Base-by-base conservation (phyloP, 306 rosid species). In the barrel medic (Medicago truncatula) region DNA sequence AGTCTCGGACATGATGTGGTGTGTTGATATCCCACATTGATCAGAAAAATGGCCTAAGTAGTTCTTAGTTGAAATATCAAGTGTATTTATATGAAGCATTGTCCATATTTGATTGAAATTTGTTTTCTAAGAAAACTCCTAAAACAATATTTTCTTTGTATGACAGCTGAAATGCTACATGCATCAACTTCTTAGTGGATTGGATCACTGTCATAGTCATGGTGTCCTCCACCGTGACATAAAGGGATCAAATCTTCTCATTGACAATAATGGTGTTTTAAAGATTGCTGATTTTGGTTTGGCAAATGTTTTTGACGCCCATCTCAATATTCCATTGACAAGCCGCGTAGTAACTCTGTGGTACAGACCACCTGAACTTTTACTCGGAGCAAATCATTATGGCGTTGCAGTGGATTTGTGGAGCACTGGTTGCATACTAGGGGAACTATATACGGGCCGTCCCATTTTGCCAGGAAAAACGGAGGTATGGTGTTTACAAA, bases 391-490 rank as follows among this genome's bases (percentile, higher is more conserved):
- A 64, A 85, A 97, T 44, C 90, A 85, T 65, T 95, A 95, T 73
- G 97, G 96, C 47, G 99, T 92, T 71, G 99, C 90, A 5, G 99
- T 95, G 63, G 99, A 95, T 84, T 82, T 95, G 67, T 95, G 99
- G 99, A 95, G 99, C 46, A 41, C 88, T 17, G 99, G 99, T 83
- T 95, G 99, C 88, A 90, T 95, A 81, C 83, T 95, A n/a, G 99
- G 97, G 39, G 99, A 95, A 84, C 82, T 95, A 40, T 92, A 89
- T 79, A 66, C 89, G 67, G 97, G 99, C 75, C 89, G 90, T 80
- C 99, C 99, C 10, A 90, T 95, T 86, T 88, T 95, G 58, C 97
- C 99, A 1, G 99, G 99, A 76, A 95, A 95, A 85, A 95, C 99
- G 1, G 99, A 95, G 99, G 99, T 95, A 84, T 46, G 68, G 31